These are phyloP conservation scores for Prunus davidiana DNA, from an alignment of 306 rosid genomes.

Conservation along the genomic window DNA sequence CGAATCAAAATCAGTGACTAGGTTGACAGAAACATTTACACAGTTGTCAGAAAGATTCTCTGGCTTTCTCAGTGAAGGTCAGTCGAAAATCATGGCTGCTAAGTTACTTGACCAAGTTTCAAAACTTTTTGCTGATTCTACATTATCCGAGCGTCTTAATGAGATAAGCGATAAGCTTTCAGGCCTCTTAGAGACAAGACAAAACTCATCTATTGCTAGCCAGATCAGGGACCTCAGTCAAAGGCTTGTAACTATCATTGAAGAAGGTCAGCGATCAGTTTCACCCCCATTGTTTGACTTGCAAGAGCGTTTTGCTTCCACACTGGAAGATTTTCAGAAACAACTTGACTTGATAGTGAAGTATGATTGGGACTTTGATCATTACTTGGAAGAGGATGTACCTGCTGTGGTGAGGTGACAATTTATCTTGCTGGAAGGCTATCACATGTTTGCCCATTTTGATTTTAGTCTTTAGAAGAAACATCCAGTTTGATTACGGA, in stretches of 20 bases:
- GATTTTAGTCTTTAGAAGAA: slow-evolving; percentile 8
- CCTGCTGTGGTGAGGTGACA: slow-evolving; percentile 98
- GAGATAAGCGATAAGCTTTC: slow-evolving; percentile 66
- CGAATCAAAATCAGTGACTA: slow-evolving; percentile 66
- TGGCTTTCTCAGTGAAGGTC: slow-evolving; percentile 88
- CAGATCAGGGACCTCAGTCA: slow-evolving; percentile 87
- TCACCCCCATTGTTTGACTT: slow-evolving; percentile 81
- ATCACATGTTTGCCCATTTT: slow-evolving; percentile 15
- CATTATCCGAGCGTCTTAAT: slow-evolving; percentile 64
- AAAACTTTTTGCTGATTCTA: slow-evolving; percentile 75
- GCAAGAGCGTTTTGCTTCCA: slow-evolving; percentile 77
- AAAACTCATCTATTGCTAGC: slow-evolving; percentile 58
- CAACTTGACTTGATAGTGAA: slow-evolving; percentile 94
- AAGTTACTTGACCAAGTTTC: slow-evolving; percentile 80
- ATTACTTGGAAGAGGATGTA: slow-evolving; percentile 91
- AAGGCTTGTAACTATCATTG: slow-evolving; percentile 75
- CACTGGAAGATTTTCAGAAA: slow-evolving; percentile 90
- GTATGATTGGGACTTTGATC: slow-evolving; percentile 97
- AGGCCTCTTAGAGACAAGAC: slow-evolving; percentile 64
- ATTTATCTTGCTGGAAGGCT: slow-evolving; percentile 51
- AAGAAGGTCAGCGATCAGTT: slow-evolving; percentile 89
- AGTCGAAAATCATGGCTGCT: slow-evolving; percentile 65
- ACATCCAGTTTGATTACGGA: background rate
- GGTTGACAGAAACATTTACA: slow-evolving; percentile 67
- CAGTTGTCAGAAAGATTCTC: slow-evolving; percentile 77